A percentile compares a stretch with the other conserved stretches of the same genome.
phyloP scores from a whole-genome alignment of 75 land plant species.

The Sequoiadendron giganteum region DNA sequence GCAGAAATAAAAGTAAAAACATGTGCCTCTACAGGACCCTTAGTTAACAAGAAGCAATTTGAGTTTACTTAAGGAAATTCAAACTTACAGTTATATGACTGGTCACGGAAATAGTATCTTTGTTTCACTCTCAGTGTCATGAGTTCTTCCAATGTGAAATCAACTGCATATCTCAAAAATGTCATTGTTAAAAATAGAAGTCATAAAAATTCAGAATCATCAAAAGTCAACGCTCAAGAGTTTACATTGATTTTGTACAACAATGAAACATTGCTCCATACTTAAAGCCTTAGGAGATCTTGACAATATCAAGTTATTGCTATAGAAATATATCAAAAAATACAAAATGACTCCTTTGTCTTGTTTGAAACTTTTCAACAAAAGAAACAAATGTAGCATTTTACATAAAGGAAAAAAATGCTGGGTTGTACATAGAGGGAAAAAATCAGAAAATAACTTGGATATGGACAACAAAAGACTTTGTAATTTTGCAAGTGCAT shows the following conservation, averaged over 20 bases:
- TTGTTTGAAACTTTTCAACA: neutral
- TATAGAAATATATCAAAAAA: neutral
- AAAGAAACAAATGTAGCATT: neutral
- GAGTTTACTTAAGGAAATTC: slow-evolving; percentile 2
- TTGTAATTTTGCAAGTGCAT: neutral
- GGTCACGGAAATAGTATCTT: slow-evolving; percentile 72
- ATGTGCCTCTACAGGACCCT: neutral
- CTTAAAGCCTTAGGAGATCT: neutral
- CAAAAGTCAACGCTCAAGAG: neutral
- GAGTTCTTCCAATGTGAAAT: slow-evolving; percentile 82
- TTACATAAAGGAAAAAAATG: neutral
- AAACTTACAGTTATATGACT: slow-evolving; percentile 72
- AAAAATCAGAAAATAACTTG: neutral
- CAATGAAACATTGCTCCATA: neutral
- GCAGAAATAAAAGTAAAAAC: neutral
- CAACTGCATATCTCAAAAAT: slow-evolving; percentile 54
- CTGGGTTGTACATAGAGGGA: neutral
- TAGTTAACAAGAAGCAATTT: neutral
- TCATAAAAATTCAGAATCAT: neutral
- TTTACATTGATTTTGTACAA: neutral
- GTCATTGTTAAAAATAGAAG: neutral
- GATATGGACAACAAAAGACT: neutral
- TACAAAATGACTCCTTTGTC: neutral
- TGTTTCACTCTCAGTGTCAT: slow-evolving; percentile 63
- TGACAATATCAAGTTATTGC: neutral